phyloP scores from a whole-genome alignment of 2,329 filamentous ascomycete genomes.

The Thelonectria olida region DNA sequence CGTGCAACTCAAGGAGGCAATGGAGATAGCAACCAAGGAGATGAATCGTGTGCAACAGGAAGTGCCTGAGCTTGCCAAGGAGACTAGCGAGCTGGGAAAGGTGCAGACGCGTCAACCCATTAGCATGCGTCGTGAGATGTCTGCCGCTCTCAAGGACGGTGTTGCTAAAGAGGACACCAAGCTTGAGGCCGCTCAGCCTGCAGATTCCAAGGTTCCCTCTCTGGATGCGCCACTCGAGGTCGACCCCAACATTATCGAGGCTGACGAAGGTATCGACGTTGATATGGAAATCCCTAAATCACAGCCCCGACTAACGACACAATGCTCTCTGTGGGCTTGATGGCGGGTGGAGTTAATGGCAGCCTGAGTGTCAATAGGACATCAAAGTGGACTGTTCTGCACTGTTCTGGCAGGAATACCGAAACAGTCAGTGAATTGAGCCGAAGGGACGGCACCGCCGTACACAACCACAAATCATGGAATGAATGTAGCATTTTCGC shows the following conservation, averaged over 20 bases:
- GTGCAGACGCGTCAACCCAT: slow-evolving; percentile 61
- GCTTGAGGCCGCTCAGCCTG: slow-evolving; percentile 34
- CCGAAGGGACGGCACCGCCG: too few species aligned
- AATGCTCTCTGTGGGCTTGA: too few species aligned
- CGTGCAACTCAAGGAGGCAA: slow-evolving; percentile 69
- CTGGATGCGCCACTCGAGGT: slow-evolving; percentile 42
- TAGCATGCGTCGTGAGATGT: slow-evolving; percentile 60
- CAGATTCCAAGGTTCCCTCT: slow-evolving; percentile 5
- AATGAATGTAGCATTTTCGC: too few species aligned
- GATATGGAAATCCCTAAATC: slow-evolving; percentile 50
- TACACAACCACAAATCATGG: too few species aligned
- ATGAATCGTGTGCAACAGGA: slow-evolving; percentile 65
- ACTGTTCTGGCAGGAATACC: too few species aligned
- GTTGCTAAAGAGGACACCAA: slow-evolving; percentile 39
- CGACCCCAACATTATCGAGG: slow-evolving; percentile 46
- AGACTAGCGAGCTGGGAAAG: slow-evolving; percentile 50
- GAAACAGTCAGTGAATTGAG: too few species aligned
- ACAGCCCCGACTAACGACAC: slow-evolving; percentile 56
- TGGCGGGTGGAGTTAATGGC: too few species aligned
- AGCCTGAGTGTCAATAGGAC: too few species aligned
- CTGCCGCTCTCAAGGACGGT: slow-evolving; percentile 41
- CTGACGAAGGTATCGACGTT: slow-evolving; percentile 54
- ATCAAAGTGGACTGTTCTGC: too few species aligned
- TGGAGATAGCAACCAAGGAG: slow-evolving; percentile 68
- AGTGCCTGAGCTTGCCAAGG: slow-evolving; percentile 55